Evolutionary conservation across 768 basidiomycete genomes (phyloP).

Genomic region (Neoboletus subvelutipes): DNA sequence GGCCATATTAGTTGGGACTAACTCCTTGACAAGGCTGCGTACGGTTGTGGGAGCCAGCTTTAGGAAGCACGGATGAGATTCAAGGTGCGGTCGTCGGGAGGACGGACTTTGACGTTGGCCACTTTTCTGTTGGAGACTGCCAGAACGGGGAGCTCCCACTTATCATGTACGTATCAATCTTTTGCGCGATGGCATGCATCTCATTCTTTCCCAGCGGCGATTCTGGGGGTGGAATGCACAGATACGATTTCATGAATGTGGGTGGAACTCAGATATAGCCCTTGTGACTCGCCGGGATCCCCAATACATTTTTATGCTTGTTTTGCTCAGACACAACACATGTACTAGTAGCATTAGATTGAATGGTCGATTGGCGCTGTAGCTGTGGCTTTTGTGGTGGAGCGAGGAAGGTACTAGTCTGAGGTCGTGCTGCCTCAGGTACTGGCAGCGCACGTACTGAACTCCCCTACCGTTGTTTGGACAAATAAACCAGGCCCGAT

Average conservation of each 20-base stretch:
- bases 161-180: constrained; percentile 51
- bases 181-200: constrained; percentile 18
- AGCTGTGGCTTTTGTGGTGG: neutral
- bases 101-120: constrained; percentile 54
- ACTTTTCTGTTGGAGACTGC: constrained; percentile 59
- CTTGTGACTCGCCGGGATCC: neutral
- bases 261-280: constrained; percentile 21
- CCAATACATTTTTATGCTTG: constrained; percentile 4
- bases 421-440: neutral
- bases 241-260: constrained; percentile 38
- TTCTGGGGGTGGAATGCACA: constrained; percentile 46
- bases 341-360: constrained; percentile 1
- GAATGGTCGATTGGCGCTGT: neutral
- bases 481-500: constrained; percentile 29
- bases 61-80: constrained; percentile 34
- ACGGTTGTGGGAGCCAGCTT: constrained; percentile 60
- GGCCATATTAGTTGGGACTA: neutral
- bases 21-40: constrained; percentile 53
- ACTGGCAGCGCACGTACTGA: neutral
- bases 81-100: constrained; percentile 55
- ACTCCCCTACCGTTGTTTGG: constrained; percentile 25
- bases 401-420: neutral
- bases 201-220: constrained; percentile 42
- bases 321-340: neutral
- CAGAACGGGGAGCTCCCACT: constrained; percentile 52